phyloP scores from a whole-genome alignment of 345 rosid genomes.

The Salix arbutifolia region DNA sequence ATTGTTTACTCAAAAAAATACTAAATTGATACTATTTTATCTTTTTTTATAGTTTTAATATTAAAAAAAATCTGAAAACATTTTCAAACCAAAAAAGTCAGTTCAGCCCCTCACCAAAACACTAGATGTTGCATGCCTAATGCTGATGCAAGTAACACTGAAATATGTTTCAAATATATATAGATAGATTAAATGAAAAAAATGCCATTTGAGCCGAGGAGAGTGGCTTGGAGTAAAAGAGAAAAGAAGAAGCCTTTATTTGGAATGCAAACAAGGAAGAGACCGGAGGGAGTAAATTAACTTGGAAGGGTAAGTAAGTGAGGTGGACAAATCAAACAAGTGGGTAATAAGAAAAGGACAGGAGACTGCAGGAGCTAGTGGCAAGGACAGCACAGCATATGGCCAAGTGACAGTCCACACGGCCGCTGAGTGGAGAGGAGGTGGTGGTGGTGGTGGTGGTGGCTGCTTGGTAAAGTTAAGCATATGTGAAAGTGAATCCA shows the following conservation, averaged over 20 bases:
- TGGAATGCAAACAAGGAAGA: background rate
- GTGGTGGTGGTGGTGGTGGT: constrained; percentile 17
- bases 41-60: too few species aligned
- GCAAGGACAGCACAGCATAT: background rate
- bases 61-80: too few species aligned
- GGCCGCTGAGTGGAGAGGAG: constrained; percentile 21
- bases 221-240: background rate
- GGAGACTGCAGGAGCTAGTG: constrained; percentile 7
- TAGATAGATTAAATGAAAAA: background rate
- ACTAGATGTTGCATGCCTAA: too few species aligned
- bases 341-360: background rate
- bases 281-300: background rate
- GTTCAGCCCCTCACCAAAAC: too few species aligned
- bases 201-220: background rate
- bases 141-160: too few species aligned
- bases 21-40: too few species aligned
- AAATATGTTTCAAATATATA: too few species aligned
- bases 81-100: too few species aligned
- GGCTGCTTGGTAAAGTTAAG: constrained; percentile 9
- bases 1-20: too few species aligned
- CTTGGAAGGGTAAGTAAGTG: background rate
- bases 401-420: background rate
- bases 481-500: constrained; percentile 12
- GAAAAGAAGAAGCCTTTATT: background rate
- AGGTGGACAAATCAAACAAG: background rate